phyloP scores from a whole-genome alignment of 805 yeast species.

The Wickerhamiella allomyrinae region DNA sequence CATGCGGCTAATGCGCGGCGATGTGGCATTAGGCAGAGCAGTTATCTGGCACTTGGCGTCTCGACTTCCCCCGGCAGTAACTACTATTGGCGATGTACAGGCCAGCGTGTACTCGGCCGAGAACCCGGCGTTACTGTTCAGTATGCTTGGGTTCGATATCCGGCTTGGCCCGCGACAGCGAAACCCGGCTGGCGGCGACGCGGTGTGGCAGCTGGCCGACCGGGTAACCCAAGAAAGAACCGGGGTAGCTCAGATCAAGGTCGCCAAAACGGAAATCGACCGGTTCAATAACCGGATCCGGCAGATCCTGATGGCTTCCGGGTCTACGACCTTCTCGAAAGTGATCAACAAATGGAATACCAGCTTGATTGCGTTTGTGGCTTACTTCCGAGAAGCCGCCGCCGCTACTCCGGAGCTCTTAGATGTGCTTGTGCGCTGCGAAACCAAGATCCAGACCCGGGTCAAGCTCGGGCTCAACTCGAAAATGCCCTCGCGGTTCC shows the following conservation, averaged over 20 bases:
- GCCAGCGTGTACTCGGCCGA: constrained; percentile 85
- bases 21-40: constrained; percentile 85
- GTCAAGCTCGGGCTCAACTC: constrained; percentile 92
- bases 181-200: constrained; percentile 34
- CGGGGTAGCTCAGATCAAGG: constrained; percentile 76
- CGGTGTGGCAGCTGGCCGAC: constrained; percentile 80
- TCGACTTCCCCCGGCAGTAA: constrained; percentile 63
- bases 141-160: constrained; percentile 93
- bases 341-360: constrained; percentile 95
- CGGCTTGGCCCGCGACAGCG: constrained; percentile 61
- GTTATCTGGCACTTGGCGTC: constrained; percentile 79
- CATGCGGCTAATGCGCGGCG: constrained; percentile 81
- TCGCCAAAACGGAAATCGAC: constrained; percentile 64
- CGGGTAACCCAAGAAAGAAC: constrained; percentile 66
- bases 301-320: constrained; percentile 87
- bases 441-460: constrained; percentile 83
- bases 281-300: constrained; percentile 71
- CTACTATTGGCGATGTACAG: constrained; percentile 63
- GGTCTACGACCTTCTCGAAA: constrained; percentile 88
- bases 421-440: constrained; percentile 76
- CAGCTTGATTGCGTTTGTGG: constrained; percentile 67
- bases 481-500: constrained; percentile 96
- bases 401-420: constrained; percentile 65
- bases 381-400: constrained; percentile 88
- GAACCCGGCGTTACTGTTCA: constrained; percentile 74